phyloP scores from a whole-genome alignment of 108 stramenopile species.

The Phaeodactylum tricornutum region DNA sequence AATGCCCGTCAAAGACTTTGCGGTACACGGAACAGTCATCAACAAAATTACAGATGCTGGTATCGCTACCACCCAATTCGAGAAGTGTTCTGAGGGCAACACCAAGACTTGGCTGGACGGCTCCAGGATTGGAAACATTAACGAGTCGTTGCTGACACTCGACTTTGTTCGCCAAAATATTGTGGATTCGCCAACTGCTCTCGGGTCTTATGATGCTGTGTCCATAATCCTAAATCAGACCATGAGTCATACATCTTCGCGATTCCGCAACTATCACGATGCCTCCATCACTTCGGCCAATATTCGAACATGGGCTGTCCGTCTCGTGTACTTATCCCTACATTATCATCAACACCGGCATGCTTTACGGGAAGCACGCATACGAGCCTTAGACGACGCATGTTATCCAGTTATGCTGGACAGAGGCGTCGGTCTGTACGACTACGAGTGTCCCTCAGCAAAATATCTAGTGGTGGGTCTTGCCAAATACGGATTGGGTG shows the following conservation, averaged over 20 bases:
- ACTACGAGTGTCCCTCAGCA: slow-evolving; percentile 20
- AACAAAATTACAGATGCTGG: no score
- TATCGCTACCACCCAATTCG: no score
- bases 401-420: background rate
- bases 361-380: slow-evolving; percentile 23
- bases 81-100: no score
- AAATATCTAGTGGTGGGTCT: slow-evolving; percentile 11
- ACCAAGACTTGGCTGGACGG: background rate
- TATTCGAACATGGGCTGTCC: slow-evolving; percentile 18
- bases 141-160: no score
- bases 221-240: slow-evolving; percentile 11
- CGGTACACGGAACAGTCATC: no score
- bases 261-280: slow-evolving; percentile 5
- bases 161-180: no score
- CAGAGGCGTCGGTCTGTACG: slow-evolving; percentile 7
- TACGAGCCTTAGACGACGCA: background rate
- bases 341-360: slow-evolving; percentile 30
- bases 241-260: slow-evolving; percentile 19
- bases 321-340: slow-evolving; percentile 23
- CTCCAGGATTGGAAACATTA: background rate
- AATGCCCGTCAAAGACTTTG: no score
- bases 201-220: no score
- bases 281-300: background rate
- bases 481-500: slow-evolving; percentile 10
- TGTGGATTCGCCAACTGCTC: no score